Conservation (phyloP, 768 basidiomycete genomes). For the Panus rudis region DNA sequence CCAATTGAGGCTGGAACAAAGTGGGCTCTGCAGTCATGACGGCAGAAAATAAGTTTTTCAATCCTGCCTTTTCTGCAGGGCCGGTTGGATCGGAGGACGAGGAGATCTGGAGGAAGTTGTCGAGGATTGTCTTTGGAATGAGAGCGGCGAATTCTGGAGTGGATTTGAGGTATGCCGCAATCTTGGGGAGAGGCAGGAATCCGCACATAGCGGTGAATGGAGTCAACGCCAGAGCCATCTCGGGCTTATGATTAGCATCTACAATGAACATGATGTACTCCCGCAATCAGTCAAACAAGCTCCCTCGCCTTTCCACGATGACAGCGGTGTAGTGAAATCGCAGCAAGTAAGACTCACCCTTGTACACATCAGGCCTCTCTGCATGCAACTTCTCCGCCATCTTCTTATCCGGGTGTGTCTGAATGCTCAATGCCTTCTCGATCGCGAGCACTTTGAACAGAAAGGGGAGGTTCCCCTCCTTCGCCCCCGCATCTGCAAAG, state of each 20-base stretch:
- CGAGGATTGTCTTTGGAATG: conserved; percentile 49
- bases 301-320: background rate
- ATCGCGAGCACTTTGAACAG: conserved; percentile 56
- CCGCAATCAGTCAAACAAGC: background rate
- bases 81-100: conserved; percentile 38
- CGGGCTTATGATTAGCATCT: conserved; percentile 98
- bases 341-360: conserved; percentile 46
- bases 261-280: conserved; percentile 9
- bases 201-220: conserved; percentile 89
- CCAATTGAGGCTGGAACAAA: conserved; percentile 47
- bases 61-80: conserved; percentile 46
- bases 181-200: conserved; percentile 73
- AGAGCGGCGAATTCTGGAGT: conserved; percentile 76
- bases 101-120: conserved; percentile 41
- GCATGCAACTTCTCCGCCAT: conserved; percentile 41
- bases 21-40: conserved; percentile 74
- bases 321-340: background rate
- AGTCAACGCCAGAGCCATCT: conserved; percentile 96
- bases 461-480: conserved; percentile 35
- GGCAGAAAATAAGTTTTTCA: conserved; percentile 74
- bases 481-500: conserved; percentile 18
- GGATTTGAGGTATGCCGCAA: conserved; percentile 55
- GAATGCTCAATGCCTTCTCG: conserved; percentile 52
- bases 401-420: conserved; percentile 52
- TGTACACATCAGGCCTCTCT: conserved; percentile 76